A percentile compares a stretch with the other conserved stretches of the same genome.
phyloP scores from a whole-genome alignment of 805 yeast species.

The Pichia occidentalis region DNA sequence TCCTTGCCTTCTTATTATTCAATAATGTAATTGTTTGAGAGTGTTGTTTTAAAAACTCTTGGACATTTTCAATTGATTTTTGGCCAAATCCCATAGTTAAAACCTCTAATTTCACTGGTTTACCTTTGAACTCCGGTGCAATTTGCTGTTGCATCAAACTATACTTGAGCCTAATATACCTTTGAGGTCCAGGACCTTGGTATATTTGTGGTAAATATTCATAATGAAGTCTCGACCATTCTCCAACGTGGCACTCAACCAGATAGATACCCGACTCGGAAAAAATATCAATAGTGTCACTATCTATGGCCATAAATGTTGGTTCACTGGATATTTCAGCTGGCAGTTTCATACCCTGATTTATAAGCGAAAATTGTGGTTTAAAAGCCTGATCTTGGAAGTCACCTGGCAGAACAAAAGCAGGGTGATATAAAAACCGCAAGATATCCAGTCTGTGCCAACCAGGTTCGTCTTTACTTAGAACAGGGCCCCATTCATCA shows the following conservation, averaged over 20 bases:
- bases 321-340: constrained; percentile 36
- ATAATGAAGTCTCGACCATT: constrained; percentile 48
- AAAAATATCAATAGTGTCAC: constrained; percentile 38
- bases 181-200: constrained; percentile 58
- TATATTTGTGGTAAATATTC: constrained; percentile 53
- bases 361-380: constrained; percentile 24
- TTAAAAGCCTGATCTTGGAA: constrained; percentile 36
- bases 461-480: constrained; percentile 62
- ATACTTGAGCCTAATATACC: constrained; percentile 42
- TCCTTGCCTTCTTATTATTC: constrained; percentile 14
- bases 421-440: constrained; percentile 74
- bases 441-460: constrained; percentile 83
- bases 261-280: constrained; percentile 66
- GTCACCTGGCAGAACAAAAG: constrained; percentile 68
- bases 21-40: constrained; percentile 16
- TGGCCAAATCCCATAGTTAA: constrained; percentile 59
- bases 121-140: constrained; percentile 28
- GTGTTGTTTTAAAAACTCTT: constrained; percentile 24
- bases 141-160: constrained; percentile 37
- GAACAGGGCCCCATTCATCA: constrained; percentile 42
- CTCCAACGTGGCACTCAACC: constrained; percentile 63
- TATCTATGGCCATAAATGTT: constrained; percentile 39
- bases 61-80: constrained; percentile 44
- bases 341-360: constrained; percentile 28
- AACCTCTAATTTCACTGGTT: constrained; percentile 45